Percentiles rank a stretch among this genome's conserved stretches.
phyloP scores from a whole-genome alignment of 2,329 filamentous ascomycete species.

The Boeremia lycopersici region DNA sequence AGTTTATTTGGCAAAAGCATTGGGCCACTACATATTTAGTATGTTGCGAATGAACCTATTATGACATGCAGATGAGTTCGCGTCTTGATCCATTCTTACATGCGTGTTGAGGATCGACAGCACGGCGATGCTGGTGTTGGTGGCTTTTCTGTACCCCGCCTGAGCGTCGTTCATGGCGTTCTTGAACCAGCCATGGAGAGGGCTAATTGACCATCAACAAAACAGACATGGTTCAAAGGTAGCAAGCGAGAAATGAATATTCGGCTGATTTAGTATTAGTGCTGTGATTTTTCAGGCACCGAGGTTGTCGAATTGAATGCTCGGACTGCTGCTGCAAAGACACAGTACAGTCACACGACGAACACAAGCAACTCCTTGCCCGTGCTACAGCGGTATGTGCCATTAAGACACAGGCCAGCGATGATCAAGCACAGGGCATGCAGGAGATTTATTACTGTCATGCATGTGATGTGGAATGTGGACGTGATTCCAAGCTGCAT shows the following conservation, averaged over 20 bases:
- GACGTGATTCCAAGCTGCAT: conserved; percentile 13
- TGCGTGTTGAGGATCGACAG: neutral
- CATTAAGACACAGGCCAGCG: neutral
- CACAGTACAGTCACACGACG: no score
- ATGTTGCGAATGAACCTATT: conserved; percentile 3
- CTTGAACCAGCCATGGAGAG: no score
- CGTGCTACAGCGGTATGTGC: neutral
- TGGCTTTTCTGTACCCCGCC: neutral
- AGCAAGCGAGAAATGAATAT: no score
- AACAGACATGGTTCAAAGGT: no score
- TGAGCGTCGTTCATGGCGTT: neutral
- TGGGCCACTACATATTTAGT: conserved; percentile 3
- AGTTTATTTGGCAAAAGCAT: conserved; percentile 11
- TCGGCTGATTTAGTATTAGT: no score
- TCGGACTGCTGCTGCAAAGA: no score
- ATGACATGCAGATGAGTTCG: neutral
- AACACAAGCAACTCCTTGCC: no score
- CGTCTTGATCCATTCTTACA: neutral
- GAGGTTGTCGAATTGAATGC: no score
- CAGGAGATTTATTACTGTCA: conserved; percentile 9
- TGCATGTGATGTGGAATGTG: conserved; percentile 16
- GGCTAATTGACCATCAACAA: no score
- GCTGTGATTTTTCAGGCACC: no score
- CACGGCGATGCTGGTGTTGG: conserved; percentile 4
- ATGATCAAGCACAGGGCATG: neutral